phyloP scores from a whole-genome alignment of 23 red algal species.

The Gracilariopsis chorda region DNA sequence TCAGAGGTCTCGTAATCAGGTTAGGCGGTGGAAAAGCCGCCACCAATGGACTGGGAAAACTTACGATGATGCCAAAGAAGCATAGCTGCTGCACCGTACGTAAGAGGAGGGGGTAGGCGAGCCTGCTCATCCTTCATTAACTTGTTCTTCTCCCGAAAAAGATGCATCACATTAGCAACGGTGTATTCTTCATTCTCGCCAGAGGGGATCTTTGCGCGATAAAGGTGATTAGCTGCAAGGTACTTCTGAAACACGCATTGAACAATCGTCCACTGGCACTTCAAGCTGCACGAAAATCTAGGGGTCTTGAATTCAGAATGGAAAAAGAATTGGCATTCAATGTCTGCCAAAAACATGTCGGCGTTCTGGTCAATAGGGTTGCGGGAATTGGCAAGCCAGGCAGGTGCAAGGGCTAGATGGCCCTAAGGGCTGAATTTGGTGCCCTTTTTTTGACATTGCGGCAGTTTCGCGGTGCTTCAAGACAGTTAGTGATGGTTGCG shows the following conservation, averaged over 20 bases:
- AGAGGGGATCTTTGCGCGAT: not conserved
- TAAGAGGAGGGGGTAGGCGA: not conserved
- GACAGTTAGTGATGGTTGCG: too few species aligned
- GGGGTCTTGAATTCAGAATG: too few species aligned
- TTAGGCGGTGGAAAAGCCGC: too few species aligned
- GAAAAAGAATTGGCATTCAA: too few species aligned
- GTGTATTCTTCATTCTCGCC: not conserved
- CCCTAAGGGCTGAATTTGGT: not conserved
- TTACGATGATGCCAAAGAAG: not conserved
- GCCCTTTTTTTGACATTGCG: too few species aligned
- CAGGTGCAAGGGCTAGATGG: not conserved
- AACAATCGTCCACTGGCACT: too few species aligned
- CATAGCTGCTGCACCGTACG: not conserved
- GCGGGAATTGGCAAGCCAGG: not conserved
- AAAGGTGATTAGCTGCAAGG: not conserved
- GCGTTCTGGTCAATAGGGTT: too few species aligned
- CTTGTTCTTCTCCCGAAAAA: not conserved
- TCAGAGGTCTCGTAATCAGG: too few species aligned
- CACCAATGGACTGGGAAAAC: not conserved
- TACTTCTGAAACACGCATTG: constrained; percentile 9
- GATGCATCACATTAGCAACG: not conserved
- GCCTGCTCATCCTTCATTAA: too few species aligned
- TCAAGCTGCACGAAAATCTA: too few species aligned
- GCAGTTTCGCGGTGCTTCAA: too few species aligned
- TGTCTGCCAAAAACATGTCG: too few species aligned